Base-by-base conservation (phyloP, 176 grass and related monocot species). In the Oryza glaberrima region DNA sequence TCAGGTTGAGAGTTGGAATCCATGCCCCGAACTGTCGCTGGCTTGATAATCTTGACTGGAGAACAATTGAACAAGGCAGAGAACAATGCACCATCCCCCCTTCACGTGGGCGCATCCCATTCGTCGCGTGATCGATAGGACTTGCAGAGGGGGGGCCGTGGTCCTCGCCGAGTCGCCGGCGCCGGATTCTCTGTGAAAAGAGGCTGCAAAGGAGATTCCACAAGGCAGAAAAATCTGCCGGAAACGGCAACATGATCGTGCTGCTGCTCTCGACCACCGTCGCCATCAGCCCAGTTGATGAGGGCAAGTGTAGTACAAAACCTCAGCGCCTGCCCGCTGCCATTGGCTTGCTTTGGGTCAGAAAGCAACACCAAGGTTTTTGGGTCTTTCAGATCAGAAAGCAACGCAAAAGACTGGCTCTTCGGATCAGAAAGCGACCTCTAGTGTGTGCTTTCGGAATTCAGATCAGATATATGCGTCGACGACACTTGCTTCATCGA, bases 81-180 rank as follows among this genome's bases (percentile, higher is more conserved):
- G 82, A 77, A 82, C 83, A 83, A 74, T 30, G 61, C 36, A 19
- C 83, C 79, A 82, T 25, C 30, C 48, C 68, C 75, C 69, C 40
- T 87, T 87, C 80, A 87, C 88, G 84, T 90, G 84, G 78, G 84
- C 76, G 84, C 48, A 86, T 83, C 69, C 84, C 88, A 83, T 90
- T 90, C 80, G 60, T 67, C 82, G 38, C 49, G 70, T 76, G 79
- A 46, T 65, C 45, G 84, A 86, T 83, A 60, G 68, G 74, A 78
- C 67, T 69, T 34, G 73, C 25, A 25, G 58, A 78, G 47, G 28
- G 67, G 38, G 67, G 38, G 67, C 35, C 46, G 47, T 20, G 60
- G 70, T 65, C 75, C 38, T 70, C 32, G 13, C 5, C 3, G 11
- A 77, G 78, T 66, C 81, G 45, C 67, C 78, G 65, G 56, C 46